Evolutionary conservation across 2,329 filamentous ascomycete species (phyloP), one percentile per base, ranked within the genome.

Genomic region (Diaporthe longicolla): DNA sequence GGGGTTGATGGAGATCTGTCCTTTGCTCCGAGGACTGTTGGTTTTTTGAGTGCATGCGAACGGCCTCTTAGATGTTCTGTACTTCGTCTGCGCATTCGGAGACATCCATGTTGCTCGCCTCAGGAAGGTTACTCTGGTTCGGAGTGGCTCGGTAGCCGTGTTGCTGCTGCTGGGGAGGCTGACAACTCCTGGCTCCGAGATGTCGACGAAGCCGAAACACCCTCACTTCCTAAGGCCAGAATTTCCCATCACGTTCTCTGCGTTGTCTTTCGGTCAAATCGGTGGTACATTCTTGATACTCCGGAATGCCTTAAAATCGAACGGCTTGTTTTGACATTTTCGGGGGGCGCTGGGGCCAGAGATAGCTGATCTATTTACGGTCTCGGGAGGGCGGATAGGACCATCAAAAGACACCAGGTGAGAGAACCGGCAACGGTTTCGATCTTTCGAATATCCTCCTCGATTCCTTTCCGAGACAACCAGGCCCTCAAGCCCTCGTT

Each of bases 361-460:
- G 50, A 54, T 54, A 13, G 10, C 10, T 9, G 50, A 54, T 54
- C 50, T 54, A n/a, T 54, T 54, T 54, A 26, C 24, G 50, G 7
- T 24, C 50, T 54, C 50, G 24, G 50, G 24, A 54, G 50, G 24
- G 24, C 50, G 50, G 50, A 54, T 54, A 54, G 24, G 5, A 54
- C 50, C 50, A 54, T 54, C 50, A 54, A 54, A 54, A 54, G 50
- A 54, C 50, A n/a, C 50, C 50, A 54, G 10, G 5, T 54, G 24
- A 54, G 24, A 29, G 50, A 54, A 15, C 50, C 50, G 50, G 50
- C 50, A 54, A 54, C 3, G 11, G 48, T 52, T 24, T 52, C 48
- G 11, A 24, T 52, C 48, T 52, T 52, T 52, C 48, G n/a, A 52
- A 52, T 52, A 52, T 52, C 48, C n/a, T 52, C 48, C 48, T 54